Base-by-base conservation (phyloP, 129 eudicot species). In the Silybum marianum region DNA sequence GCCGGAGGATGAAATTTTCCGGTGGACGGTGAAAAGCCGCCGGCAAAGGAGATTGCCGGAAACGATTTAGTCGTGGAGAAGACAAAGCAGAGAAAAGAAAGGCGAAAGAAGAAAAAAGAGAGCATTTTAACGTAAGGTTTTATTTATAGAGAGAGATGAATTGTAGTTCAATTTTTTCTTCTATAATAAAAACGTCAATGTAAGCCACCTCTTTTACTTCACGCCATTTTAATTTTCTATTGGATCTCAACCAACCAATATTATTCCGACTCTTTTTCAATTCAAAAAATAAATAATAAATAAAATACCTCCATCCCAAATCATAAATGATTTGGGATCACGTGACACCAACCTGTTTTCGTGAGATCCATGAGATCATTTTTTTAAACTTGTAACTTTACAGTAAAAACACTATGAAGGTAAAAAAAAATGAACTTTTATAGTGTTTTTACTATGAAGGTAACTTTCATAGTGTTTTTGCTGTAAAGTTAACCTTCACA, bases 21-120 rank as follows among this genome's bases (percentile, higher is more conserved):
- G 48, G 75, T 63, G 80, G 66, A 30, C 44, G 76, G 85, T 36
- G 54, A 42, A 70, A 30, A 68, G 72, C 14, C 38, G 72, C 19
- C 54, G 69, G 34, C 0, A 0, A 81, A 48, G 86, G 81, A 54
- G 51, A 75, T 66, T 26, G 63, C 83, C 80, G 89, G 86, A 84
- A 86, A 86, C 73, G 73, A 40, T 70, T 9, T 24, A 79, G 82
- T 72, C 80, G 81, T 84, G 42, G 78, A 74, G 77, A 69, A 48
- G 82, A 82, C 38, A 73, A 66, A 32, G 32, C 66, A 30, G 78
- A 54, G 76, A 69, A 32, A 36, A 34, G 25, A 71, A 74, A 14
- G 76, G 58, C 75, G 67, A 63, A 79, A 83, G 86, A 58, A 72
- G 86, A 71, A 90, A 90, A 90, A 88, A 88, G 79, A 78, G 78